A percentile compares a stretch with the other conserved stretches of the same genome.
Evolutionary conservation across 768 basidiomycete species (phyloP).

Genomic region (Trametes villosa): DNA sequence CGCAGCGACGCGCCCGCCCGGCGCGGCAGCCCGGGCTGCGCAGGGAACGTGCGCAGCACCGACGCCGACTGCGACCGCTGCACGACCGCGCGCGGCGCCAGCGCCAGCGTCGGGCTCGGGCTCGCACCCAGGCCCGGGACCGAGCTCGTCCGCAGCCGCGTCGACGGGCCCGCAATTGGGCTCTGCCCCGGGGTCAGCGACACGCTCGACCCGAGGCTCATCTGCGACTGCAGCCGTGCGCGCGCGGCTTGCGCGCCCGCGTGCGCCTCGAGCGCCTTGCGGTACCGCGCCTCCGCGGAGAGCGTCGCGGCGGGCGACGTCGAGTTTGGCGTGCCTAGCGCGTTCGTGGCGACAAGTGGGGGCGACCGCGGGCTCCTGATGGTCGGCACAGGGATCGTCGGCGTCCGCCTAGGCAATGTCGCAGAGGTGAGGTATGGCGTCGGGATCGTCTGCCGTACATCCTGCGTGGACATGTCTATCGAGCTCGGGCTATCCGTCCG

Average conservation of each 20-base stretch:
- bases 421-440: conserved; percentile 15
- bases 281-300: conserved; percentile 16
- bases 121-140: background rate
- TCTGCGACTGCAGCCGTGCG: conserved; percentile 12
- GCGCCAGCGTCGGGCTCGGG: too few relatives aligned
- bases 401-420: background rate
- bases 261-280: conserved; percentile 24
- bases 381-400: background rate
- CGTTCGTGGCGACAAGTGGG: background rate
- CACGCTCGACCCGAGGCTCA: background rate
- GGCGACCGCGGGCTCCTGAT: background rate
- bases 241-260: conserved; percentile 25
- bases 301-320: conserved; percentile 22
- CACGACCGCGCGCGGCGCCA: background rate
- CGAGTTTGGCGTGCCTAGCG: conserved; percentile 13
- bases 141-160: too few relatives aligned
- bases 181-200: background rate
- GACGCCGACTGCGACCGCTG: conserved; percentile 15
- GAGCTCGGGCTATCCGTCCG: conserved; percentile 19
- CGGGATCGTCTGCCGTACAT: conserved; percentile 3
- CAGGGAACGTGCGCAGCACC: conserved; percentile 13
- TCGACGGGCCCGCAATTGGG: conserved; percentile 7
- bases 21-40: conserved; percentile 12
- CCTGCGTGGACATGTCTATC: conserved; percentile 20
- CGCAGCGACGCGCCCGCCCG: conserved; percentile 18